Conservation (phyloP, 169 alveolate species). For the Eimeria sp. region DNA sequence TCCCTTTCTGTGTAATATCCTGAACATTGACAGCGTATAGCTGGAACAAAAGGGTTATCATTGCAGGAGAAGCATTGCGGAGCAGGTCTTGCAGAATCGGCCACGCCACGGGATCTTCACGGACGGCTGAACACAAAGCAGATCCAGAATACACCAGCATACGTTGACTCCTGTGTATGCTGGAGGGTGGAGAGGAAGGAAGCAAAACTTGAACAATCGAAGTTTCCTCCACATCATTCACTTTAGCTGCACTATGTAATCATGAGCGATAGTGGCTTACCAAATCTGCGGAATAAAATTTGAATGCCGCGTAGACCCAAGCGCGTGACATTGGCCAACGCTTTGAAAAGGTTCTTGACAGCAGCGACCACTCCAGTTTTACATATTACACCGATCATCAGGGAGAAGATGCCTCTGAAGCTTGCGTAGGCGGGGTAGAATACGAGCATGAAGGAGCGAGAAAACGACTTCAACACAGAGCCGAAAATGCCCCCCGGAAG, state of each 20-base stretch:
- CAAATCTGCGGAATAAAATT: slow-evolving; percentile 39
- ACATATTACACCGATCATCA: slow-evolving; percentile 76
- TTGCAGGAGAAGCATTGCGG: slow-evolving; percentile 43
- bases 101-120: slow-evolving; percentile 68
- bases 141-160: no score
- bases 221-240: background rate
- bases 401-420: slow-evolving; percentile 75
- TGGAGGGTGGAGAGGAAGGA: background rate
- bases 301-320: slow-evolving; percentile 62
- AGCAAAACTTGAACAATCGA: background rate
- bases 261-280: slow-evolving; percentile 2
- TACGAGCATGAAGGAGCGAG: slow-evolving; percentile 78
- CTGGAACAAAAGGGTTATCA: slow-evolving; percentile 81
- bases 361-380: slow-evolving; percentile 38
- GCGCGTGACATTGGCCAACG: slow-evolving; percentile 64
- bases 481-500: slow-evolving; percentile 81
- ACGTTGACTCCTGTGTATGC: background rate
- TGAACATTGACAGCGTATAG: slow-evolving; percentile 70
- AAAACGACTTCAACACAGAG: slow-evolving; percentile 31
- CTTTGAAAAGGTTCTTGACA: slow-evolving; percentile 7
- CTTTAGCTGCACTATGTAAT: background rate
- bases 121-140: slow-evolving; percentile 36
- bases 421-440: slow-evolving; percentile 72
- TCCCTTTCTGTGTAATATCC: slow-evolving; percentile 58
- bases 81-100: slow-evolving; percentile 70